Percentiles rank a stretch among this genome's conserved stretches.
Evolutionary conservation across 1,284 basidiomycete genomes (phyloP).

Genomic region (Trametes pubescens): DNA sequence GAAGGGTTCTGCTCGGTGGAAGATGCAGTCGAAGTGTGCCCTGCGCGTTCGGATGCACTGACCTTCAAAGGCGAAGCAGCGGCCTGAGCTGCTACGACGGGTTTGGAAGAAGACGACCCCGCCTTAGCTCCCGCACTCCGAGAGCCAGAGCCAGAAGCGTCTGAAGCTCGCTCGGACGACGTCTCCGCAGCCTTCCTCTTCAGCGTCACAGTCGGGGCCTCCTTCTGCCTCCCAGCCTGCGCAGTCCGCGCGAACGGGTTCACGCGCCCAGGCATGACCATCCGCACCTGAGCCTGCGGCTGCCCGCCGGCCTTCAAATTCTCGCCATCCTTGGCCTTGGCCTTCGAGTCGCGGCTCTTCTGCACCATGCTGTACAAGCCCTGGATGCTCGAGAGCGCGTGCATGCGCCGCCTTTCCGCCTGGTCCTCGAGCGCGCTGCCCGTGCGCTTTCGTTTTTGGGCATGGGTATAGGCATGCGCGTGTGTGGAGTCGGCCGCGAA

Average conservation of each 20-base stretch:
- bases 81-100: background rate
- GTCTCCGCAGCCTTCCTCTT: background rate
- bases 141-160: background rate
- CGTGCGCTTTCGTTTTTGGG: conserved; percentile 20
- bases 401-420: conserved; percentile 25
- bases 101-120: background rate
- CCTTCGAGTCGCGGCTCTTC: conserved; percentile 14
- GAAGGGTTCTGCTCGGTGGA: too few relatives aligned
- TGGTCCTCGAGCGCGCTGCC: conserved; percentile 17
- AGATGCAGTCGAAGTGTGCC: too few relatives aligned
- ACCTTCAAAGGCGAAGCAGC: background rate
- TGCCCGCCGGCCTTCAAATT: background rate
- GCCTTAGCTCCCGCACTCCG: background rate
- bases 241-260: conserved; percentile 28
- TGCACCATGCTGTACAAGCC: conserved; percentile 27
- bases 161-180: background rate
- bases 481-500: background rate
- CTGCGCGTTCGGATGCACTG: too few relatives aligned
- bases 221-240: conserved; percentile 5
- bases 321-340: background rate
- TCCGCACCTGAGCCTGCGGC: background rate
- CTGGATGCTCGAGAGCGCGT: conserved; percentile 26
- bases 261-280: conserved; percentile 7
- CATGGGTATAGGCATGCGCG: background rate
- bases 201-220: background rate